phyloP scores from a whole-genome alignment of 805 yeast genomes.

The Metschnikowia hibisci region DNA sequence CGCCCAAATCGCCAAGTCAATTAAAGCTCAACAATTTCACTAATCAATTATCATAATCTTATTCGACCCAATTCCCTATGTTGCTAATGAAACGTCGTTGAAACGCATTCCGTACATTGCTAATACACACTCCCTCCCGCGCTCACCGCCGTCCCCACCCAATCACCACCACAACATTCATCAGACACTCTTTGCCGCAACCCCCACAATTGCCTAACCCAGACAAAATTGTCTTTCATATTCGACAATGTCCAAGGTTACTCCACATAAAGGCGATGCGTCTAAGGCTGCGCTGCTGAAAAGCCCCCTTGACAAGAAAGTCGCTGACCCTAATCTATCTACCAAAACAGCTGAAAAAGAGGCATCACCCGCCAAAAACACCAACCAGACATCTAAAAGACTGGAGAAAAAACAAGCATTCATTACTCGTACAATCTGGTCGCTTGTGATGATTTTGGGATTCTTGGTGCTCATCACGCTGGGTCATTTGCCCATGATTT shows the following conservation, averaged over 20 bases:
- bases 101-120: neutral
- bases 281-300: neutral
- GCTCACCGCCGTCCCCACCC: constrained; percentile 6
- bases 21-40: too few species aligned
- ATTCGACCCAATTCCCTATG: too few species aligned
- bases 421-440: constrained; percentile 86
- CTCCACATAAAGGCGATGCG: neutral
- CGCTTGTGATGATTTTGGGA: constrained; percentile 87
- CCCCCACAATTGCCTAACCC: neutral
- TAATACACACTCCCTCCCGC: constrained; percentile 6
- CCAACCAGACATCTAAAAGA: constrained; percentile 26
- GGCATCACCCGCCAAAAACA: neutral
- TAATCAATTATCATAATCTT: too few species aligned
- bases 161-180: constrained; percentile 4
- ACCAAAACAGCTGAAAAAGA: neutral
- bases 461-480: constrained; percentile 54
- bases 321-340: neutral
- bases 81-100: neutral
- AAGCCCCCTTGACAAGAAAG: neutral
- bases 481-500: constrained; percentile 81
- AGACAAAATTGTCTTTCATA: too few species aligned
- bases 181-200: neutral
- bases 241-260: neutral
- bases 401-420: constrained; percentile 73
- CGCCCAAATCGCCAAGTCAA: too few species aligned